Conservation (phyloP, 345 rosid species). For the Lepidium africanum region DNA sequence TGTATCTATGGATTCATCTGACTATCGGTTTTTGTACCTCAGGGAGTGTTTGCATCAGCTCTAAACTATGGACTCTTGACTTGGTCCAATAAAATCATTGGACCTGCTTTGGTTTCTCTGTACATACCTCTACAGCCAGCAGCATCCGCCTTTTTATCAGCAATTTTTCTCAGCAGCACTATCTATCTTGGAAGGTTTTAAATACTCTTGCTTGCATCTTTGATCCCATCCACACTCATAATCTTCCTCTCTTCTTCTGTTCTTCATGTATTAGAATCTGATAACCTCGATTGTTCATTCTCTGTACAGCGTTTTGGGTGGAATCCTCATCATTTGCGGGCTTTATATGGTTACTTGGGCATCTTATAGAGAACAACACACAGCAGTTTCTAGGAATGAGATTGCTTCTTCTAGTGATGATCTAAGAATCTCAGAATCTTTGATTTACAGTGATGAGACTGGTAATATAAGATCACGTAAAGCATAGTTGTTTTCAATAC, state of each 20-base stretch:
- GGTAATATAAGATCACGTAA: constrained; percentile 19
- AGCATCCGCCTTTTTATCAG: constrained; percentile 66
- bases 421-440: constrained; percentile 41
- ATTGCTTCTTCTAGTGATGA: constrained; percentile 21
- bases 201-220: no score
- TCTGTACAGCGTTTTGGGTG: constrained; percentile 61
- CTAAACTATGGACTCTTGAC: constrained; percentile 80
- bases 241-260: background rate
- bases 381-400: constrained; percentile 15
- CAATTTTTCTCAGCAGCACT: constrained; percentile 79
- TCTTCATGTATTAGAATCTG: background rate
- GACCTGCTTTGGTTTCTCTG: constrained; percentile 91
- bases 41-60: constrained; percentile 88
- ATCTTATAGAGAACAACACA: constrained; percentile 47
- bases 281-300: background rate
- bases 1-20: background rate
- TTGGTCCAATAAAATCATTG: constrained; percentile 92
- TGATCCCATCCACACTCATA: background rate
- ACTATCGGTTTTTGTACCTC: background rate
- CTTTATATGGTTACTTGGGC: constrained; percentile 95
- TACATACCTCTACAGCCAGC: constrained; percentile 94
- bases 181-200: constrained; percentile 85
- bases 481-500: constrained; percentile 25
- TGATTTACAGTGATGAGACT: constrained; percentile 39
- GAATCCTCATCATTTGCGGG: constrained; percentile 71